Evolutionary conservation across 768 basidiomycete species (phyloP).

Genomic region (Collybia mongolica): DNA sequence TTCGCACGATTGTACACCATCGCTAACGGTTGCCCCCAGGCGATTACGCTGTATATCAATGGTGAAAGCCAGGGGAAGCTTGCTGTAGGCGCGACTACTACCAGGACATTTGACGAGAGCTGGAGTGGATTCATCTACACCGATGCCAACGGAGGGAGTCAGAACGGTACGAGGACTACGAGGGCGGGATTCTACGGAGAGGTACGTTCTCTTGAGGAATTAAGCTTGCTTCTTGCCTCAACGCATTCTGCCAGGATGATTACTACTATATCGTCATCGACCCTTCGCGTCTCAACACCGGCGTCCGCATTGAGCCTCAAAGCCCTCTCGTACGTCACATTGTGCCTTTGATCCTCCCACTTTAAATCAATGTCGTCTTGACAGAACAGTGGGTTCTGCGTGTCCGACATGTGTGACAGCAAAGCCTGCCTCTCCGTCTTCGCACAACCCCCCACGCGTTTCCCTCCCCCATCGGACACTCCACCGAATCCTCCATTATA

Average conservation of each 20-base stretch:
- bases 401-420: slow-evolving; percentile 17
- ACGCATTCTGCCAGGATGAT: too few relatives aligned
- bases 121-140: slow-evolving; percentile 25
- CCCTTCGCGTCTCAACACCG: slow-evolving; percentile 1
- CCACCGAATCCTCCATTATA: slow-evolving; percentile 20
- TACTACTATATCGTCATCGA: slow-evolving; percentile 6
- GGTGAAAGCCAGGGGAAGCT: slow-evolving; percentile 17
- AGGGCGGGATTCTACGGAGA: slow-evolving; percentile 22
- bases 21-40: slow-evolving; percentile 23
- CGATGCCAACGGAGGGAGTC: slow-evolving; percentile 21
- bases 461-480: slow-evolving; percentile 16
- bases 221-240: too few relatives aligned
- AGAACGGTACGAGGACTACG: slow-evolving; percentile 19
- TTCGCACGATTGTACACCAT: slow-evolving; percentile 11
- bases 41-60: slow-evolving; percentile 22
- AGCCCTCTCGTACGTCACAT: slow-evolving; percentile 8
- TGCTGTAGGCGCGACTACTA: slow-evolving; percentile 15
- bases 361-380: background rate
- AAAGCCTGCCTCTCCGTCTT: slow-evolving; percentile 23
- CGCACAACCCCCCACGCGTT: slow-evolving; percentile 19
- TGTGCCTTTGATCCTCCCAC: background rate
- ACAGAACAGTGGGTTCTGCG: slow-evolving; percentile 22
- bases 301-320: slow-evolving; percentile 3
- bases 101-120: slow-evolving; percentile 11
- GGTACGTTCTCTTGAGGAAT: too few relatives aligned